Evolutionary conservation across 352 stramenopile species (phyloP).

Genomic region (Phytophthora kernoviae): DNA sequence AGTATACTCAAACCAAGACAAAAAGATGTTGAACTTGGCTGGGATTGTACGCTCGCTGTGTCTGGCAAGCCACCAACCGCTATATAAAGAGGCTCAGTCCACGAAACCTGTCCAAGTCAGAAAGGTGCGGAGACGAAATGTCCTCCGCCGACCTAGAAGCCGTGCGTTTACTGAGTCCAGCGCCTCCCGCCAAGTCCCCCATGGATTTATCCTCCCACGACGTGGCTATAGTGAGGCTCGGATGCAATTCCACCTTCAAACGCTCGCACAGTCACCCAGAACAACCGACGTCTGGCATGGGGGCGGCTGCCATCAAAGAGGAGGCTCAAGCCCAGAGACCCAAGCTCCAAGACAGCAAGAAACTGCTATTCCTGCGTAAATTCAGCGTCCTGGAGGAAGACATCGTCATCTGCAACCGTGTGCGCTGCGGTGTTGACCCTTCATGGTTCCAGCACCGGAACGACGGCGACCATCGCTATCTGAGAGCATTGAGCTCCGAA

Average conservation of each 20-base stretch:
- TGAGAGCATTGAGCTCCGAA: constrained; percentile 59
- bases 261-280: constrained; percentile 62
- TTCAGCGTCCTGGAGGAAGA: constrained; percentile 71
- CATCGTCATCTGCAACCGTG: constrained; percentile 74
- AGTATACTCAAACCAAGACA: not conserved
- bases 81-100: not conserved
- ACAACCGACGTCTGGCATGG: constrained; percentile 65
- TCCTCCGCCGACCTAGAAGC: constrained; percentile 19
- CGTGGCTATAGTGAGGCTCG: constrained; percentile 35
- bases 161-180: constrained; percentile 18
- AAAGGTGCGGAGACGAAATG: not conserved
- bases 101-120: not conserved
- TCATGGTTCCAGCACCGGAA: constrained; percentile 47
- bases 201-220: constrained; percentile 35
- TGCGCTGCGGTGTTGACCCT: constrained; percentile 60
- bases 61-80: too few relatives aligned
- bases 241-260: constrained; percentile 38
- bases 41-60: not conserved
- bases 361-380: constrained; percentile 63
- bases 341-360: constrained; percentile 45
- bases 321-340: constrained; percentile 43
- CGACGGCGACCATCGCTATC: constrained; percentile 42
- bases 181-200: constrained; percentile 26
- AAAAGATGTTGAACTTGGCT: not conserved
- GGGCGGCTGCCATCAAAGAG: constrained; percentile 46